Conservation (phyloP, 1,284 basidiomycete genomes). For the Naganishia cerealis region DNA sequence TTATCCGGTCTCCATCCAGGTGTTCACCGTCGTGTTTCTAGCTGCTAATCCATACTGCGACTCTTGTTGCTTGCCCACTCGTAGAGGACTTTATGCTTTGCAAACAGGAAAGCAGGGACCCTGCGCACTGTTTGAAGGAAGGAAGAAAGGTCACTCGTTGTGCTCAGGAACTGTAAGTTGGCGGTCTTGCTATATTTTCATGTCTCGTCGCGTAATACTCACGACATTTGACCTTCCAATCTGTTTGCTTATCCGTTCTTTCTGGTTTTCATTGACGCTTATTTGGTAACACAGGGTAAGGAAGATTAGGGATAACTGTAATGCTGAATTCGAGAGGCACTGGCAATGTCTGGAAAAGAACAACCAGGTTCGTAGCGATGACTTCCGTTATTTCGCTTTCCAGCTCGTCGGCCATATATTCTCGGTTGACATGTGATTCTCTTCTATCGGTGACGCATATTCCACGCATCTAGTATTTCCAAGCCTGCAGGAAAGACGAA, state of each 20-base stretch:
- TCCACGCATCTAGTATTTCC: conserved; percentile 68
- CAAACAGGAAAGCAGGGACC: conserved; percentile 86
- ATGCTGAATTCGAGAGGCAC: conserved; percentile 84
- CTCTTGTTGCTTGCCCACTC: conserved; percentile 2
- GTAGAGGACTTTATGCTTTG: conserved; percentile 99
- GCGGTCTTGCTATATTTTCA: neutral
- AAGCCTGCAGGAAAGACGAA: conserved; percentile 86
- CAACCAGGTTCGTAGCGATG: conserved; percentile 72
- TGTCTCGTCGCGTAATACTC: neutral
- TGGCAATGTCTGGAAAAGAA: conserved; percentile 93
- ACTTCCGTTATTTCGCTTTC: neutral
- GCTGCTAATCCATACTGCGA: conserved; percentile 20
- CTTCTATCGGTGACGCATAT: neutral
- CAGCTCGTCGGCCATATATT: neutral
- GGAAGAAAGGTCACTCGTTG: conserved; percentile 94
- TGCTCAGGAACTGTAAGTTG: conserved; percentile 83
- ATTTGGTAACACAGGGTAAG: conserved; percentile 66
- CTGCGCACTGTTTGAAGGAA: conserved; percentile 91
- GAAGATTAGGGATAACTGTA: conserved; percentile 90
- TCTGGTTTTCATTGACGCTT: neutral
- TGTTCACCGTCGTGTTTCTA: conserved; percentile 3
- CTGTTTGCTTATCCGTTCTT: neutral
- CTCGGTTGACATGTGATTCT: neutral
- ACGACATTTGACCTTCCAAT: neutral
- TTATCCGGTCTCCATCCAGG: conserved; percentile 9